phyloP scores from a whole-genome alignment of 176 grass and related monocot species.

The Echinochloa phyllopogon region DNA sequence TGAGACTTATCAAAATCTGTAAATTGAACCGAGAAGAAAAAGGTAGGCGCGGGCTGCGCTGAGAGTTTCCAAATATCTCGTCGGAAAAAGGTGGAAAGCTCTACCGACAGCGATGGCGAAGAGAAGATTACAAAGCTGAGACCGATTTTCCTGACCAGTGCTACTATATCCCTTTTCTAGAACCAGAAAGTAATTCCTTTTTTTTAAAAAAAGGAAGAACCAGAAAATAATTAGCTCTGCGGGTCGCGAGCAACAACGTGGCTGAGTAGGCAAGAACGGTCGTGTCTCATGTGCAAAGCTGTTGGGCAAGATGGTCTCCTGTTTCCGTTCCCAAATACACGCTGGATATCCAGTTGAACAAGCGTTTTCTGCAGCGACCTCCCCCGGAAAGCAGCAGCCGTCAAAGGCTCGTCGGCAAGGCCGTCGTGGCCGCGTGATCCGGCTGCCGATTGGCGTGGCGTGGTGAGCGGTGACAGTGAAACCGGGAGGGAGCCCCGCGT shows the following conservation, averaged over 20 bases:
- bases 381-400: not conserved
- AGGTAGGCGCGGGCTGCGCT: no score
- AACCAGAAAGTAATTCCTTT: not conserved
- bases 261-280: not conserved
- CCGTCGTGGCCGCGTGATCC: not conserved
- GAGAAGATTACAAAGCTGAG: not conserved
- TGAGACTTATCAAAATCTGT: not conserved
- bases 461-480: no score
- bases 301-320: not conserved
- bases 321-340: not conserved
- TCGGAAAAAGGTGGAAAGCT: not conserved
- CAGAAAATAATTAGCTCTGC: not conserved
- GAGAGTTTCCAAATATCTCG: not conserved
- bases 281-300: not conserved
- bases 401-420: not conserved
- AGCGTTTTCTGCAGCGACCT: not conserved
- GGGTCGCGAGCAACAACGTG: conserved; percentile 5
- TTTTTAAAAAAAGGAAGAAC: no score
- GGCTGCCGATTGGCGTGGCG: not conserved
- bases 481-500: no score
- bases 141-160: not conserved
- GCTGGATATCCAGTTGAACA: not conserved
- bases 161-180: not conserved
- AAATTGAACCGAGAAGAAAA: no score
- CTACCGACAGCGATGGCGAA: not conserved